Conservation (phyloP, 106 monocot genomes). For the Allium fistulosum region DNA sequence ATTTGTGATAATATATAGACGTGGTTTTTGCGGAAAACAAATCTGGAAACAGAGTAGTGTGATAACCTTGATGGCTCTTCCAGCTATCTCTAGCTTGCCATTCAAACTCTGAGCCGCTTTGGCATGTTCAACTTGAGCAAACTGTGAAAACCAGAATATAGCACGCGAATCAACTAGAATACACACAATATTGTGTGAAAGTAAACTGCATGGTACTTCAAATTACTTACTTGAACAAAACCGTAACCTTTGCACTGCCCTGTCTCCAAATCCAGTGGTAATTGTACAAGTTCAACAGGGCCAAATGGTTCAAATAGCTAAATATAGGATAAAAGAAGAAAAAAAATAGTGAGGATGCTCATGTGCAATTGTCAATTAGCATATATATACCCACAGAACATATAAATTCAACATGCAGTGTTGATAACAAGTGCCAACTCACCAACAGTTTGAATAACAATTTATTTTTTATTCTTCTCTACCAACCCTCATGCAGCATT, state of each 20-base stretch:
- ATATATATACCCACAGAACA: too few species aligned
- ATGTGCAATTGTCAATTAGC: too few species aligned
- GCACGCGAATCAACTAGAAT: not conserved
- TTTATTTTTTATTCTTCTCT: too few species aligned
- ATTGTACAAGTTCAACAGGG: slow-evolving; percentile 58
- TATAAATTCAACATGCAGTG: too few species aligned
- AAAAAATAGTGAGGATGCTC: too few species aligned
- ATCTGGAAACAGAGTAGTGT: not conserved
- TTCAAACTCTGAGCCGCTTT: slow-evolving; percentile 53
- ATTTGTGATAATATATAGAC: too few species aligned
- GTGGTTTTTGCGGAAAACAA: too few species aligned
- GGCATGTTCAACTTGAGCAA: slow-evolving; percentile 60
- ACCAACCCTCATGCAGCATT: too few species aligned
- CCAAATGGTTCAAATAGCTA: slow-evolving; percentile 79
- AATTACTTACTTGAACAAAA: slow-evolving; percentile 54
- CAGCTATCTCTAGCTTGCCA: slow-evolving; percentile 68
- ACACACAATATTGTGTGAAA: not conserved
- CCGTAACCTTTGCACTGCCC: slow-evolving; percentile 73
- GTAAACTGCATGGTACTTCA: too few species aligned
- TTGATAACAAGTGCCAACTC: too few species aligned
- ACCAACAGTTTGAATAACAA: too few species aligned
- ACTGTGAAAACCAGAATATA: slow-evolving; percentile 13
- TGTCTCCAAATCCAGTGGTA: slow-evolving; percentile 52
- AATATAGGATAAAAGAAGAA: not conserved
- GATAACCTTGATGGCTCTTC: slow-evolving; percentile 40